Evolutionary conservation across 148 eudicot species (phyloP), one percentile per base, ranked within the genome.

Genomic region (Silene uniflora): DNA sequence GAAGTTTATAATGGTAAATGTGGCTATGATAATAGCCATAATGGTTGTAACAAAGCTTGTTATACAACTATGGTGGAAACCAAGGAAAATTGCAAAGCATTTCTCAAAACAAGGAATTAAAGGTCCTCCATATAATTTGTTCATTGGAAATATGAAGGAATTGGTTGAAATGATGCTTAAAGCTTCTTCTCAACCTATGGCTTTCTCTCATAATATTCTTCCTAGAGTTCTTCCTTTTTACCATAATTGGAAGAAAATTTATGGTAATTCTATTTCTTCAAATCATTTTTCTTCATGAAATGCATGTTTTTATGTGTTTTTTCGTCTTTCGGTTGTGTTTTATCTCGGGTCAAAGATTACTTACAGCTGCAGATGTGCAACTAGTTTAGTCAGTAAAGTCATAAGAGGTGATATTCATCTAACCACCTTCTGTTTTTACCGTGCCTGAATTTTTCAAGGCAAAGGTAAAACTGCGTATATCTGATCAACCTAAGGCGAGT

Each of bases 141-240:
- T 93, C 68, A 75, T 90, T 62, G 98, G 98, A 0, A 93, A 93
- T 76, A 88, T 87, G 75, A 93, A 86, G 80, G 94, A 93, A 77
- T 79, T 93, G 80, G 91, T 89, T 52, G 85, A 84, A 73, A 73
- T 93, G 82, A 91, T 86, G 92, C 63, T 81, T 27, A 90, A 86
- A 47, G 94, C 97, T 78, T 84, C 94, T 68, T 82, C 94, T 69
- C 87, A 87, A 75, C 88, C 92, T 49, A 88, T 93, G 89, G 76
- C 92, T 73, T 77, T 85, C 24, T 86, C 91, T 12, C 97, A 93
- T 70, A 87, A 93, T 70, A 88, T 93, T 6, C 94, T 93, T 25
- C 97, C 98, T 35, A 85, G 98, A 72, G 98, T 91, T 22, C 97
- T 93, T 69, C 88, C 98, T 67, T 93, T 93, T 82, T 91, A 91